Evolutionary conservation across 2,329 filamentous ascomycete species (phyloP).

Genomic region (Elsinoe australis): DNA sequence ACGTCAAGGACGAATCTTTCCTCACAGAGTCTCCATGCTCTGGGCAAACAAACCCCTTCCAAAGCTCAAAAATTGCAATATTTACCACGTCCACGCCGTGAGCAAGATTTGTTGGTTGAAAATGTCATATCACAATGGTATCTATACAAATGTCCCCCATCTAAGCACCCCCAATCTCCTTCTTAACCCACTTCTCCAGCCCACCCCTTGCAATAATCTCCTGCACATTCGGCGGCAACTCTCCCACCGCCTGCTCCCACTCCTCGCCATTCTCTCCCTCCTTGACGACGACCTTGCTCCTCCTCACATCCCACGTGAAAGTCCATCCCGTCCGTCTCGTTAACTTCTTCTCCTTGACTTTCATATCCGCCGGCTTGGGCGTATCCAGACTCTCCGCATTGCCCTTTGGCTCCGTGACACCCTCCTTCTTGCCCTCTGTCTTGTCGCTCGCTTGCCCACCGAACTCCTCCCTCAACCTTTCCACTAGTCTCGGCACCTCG

Average conservation of each 20-base stretch:
- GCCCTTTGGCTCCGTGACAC: slow-evolving; percentile 45
- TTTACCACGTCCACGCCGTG: too few species aligned
- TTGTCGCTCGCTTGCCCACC: slow-evolving; percentile 24
- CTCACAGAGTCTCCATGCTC: too few species aligned
- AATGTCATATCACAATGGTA: too few species aligned
- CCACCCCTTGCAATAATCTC: slow-evolving; percentile 70
- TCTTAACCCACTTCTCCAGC: slow-evolving; percentile 74
- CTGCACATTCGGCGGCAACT: slow-evolving; percentile 78
- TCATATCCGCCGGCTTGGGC: slow-evolving; percentile 33
- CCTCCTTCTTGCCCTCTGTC: slow-evolving; percentile 27
- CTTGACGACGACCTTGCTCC: slow-evolving; percentile 61
- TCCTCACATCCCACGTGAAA: slow-evolving; percentile 69
- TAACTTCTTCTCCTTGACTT: slow-evolving; percentile 45
- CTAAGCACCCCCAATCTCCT: slow-evolving; percentile 54
- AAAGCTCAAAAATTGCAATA: too few species aligned
- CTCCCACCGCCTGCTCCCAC: slow-evolving; percentile 76
- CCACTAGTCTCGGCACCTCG: slow-evolving; percentile 59
- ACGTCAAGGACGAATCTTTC: too few species aligned
- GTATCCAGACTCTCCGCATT: slow-evolving; percentile 48
- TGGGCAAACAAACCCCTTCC: too few species aligned
- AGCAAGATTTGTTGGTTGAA: too few species aligned
- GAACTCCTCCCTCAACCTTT: slow-evolving; percentile 58
- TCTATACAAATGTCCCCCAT: too few species aligned
- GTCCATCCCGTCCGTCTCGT: slow-evolving; percentile 77
- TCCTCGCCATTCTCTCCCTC: slow-evolving; percentile 59